Evolutionary conservation across 2,329 filamentous ascomycete genomes (phyloP), one percentile per base, ranked within the genome.

Genomic region (Exophiala calicioides): DNA sequence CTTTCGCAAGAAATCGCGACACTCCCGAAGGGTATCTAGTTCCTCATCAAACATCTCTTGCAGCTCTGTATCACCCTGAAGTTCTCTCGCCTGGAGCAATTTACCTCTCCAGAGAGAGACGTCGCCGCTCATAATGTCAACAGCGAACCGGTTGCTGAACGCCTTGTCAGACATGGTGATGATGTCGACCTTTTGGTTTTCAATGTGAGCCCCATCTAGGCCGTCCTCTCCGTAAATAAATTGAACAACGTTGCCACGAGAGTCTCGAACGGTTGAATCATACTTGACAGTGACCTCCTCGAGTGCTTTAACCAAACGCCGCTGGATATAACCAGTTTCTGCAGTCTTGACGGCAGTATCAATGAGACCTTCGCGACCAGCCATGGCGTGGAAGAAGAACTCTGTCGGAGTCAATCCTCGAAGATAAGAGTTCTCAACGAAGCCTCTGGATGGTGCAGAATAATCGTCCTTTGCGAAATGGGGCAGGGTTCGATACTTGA

Each of bases 381-480:
- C 93, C 93, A 98, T 98, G 65, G 93, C 93, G 80, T 98, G 93
- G 79, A 98, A 98, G 76, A 96, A 98, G 73, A 98, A 98, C 60
- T 98, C 93, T 1, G 88, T 85, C 0, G 93, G 93, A 0, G 94
- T 98, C 49, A 98, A 74, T 45, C 93, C 93, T 75, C 93, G 88
- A 9, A 98, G 81, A 62, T 98, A 98, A 0, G 93, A 98, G 72
- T 98, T 98, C 70, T 98, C 93, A 15, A 98, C 93, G 64, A 98
- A 98, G 31, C 93, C 93, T 73, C 93, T 85, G 34, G 93, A 91
- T 66, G 96, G 90, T 8, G 93, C 90, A 15, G 91, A 97, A 69
- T 97, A 98, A 68, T 98, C 94, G 61, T 98, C 94, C 75, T 98
- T 98, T 57, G 93, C 95, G 70, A 98, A 98, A 69, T 98, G 93